Conservation (phyloP, 768 basidiomycete genomes). For the Phlebiopsis flavidoalba region DNA sequence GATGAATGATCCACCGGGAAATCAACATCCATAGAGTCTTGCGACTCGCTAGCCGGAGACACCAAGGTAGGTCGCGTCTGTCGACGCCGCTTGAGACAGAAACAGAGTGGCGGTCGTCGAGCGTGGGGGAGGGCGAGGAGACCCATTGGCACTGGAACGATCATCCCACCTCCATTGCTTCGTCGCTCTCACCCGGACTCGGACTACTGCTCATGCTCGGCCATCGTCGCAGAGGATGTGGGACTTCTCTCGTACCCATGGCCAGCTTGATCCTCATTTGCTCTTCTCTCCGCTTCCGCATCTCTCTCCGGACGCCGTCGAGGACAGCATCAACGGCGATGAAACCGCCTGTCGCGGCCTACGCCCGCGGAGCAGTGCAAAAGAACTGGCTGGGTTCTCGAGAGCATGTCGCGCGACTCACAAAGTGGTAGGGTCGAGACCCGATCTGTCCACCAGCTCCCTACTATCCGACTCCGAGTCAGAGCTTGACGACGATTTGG, state of each 20-base stretch:
- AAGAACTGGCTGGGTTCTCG: slow-evolving; percentile 57
- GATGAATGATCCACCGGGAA: not conserved
- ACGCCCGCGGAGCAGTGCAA: slow-evolving; percentile 94
- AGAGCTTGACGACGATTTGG: not conserved
- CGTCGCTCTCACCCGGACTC: slow-evolving; percentile 2
- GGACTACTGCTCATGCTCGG: slow-evolving; percentile 15
- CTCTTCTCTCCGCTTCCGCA: slow-evolving; percentile 29
- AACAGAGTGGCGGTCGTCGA: slow-evolving; percentile 14
- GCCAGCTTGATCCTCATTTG: not conserved
- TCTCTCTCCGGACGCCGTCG: slow-evolving; percentile 63
- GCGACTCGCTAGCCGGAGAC: slow-evolving; percentile 18
- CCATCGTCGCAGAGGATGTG: slow-evolving; percentile 3
- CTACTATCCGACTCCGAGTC: slow-evolving; percentile 1
- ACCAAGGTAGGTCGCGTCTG: slow-evolving; percentile 18
- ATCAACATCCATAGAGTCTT: slow-evolving; percentile 26
- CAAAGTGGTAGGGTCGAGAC: slow-evolving; percentile 53
- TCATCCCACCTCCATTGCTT: slow-evolving; percentile 15
- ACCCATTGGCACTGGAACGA: slow-evolving; percentile 1
- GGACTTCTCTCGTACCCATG: not conserved
- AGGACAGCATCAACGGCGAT: slow-evolving; percentile 87
- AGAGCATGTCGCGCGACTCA: slow-evolving; percentile 47
- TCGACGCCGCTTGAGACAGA: slow-evolving; percentile 13
- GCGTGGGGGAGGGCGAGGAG: not conserved
- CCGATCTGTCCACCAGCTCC: slow-evolving; percentile 14
- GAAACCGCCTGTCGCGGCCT: slow-evolving; percentile 90